These are phyloP conservation scores for Lavandula angustifolia DNA, from an alignment of 257 asterid species.

Conservation along the genomic window DNA sequence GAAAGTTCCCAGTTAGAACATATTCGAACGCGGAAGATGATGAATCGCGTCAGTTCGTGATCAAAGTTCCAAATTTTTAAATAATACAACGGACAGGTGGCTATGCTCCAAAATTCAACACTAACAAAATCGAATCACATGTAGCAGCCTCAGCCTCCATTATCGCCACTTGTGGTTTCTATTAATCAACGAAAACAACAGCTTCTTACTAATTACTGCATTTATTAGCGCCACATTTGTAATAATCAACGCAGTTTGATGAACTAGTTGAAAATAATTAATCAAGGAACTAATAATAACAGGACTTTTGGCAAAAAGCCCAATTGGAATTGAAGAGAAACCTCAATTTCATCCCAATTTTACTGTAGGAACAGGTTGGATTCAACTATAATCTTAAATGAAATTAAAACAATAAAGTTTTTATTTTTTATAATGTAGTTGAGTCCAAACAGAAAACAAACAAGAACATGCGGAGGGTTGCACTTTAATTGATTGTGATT, in stretches of 20 bases:
- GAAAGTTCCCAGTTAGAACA: not conserved
- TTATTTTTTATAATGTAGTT: too few species aligned
- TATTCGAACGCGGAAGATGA: not conserved
- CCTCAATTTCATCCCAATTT: not conserved
- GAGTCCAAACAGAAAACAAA: too few species aligned
- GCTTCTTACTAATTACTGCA: slow-evolving; percentile 10
- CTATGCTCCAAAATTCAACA: not conserved
- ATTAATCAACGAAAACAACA: slow-evolving; percentile 2
- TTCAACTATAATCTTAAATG: not conserved
- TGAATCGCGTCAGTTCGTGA: not conserved
- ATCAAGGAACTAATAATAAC: not conserved
- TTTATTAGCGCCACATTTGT: slow-evolving; percentile 8
- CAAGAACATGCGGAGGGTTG: not conserved
- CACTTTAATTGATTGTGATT: not conserved
- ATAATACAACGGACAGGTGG: not conserved
- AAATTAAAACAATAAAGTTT: too few species aligned
- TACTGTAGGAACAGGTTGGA: not conserved
- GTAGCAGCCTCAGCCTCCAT: not conserved
- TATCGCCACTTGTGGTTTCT: not conserved
- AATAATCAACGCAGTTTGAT: slow-evolving; percentile 8
- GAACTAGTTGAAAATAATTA: slow-evolving; percentile 22
- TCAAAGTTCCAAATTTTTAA: not conserved
- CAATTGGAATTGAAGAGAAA: not conserved
- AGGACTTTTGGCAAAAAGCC: slow-evolving; percentile 16
- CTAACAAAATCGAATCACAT: too few species aligned